Conservation (phyloP, 2,329 filamentous ascomycete species). For the Pyrenochaeta sp. region DNA sequence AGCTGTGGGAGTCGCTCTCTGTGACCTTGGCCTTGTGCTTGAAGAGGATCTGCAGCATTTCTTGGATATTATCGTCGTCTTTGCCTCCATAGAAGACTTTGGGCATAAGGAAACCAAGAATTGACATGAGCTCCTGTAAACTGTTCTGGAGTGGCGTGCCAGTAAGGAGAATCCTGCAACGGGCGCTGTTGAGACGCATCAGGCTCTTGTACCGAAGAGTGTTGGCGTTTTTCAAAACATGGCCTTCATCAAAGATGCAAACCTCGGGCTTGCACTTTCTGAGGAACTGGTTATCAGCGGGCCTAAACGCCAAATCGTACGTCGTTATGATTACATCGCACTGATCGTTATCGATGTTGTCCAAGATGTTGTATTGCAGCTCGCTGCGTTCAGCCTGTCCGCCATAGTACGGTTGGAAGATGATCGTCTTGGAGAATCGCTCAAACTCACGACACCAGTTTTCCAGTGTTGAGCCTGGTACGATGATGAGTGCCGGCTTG, state of each 20-base stretch:
- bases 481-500: conserved; percentile 85
- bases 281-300: conserved; percentile 70
- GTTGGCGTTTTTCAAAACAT: conserved; percentile 87
- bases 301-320: conserved; percentile 70
- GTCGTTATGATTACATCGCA: conserved; percentile 78
- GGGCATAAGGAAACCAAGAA: conserved; percentile 94
- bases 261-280: conserved; percentile 64
- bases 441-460: conserved; percentile 95
- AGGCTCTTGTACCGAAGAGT: conserved; percentile 84
- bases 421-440: conserved; percentile 81
- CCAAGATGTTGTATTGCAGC: conserved; percentile 72
- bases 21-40: conserved; percentile 88
- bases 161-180: conserved; percentile 86
- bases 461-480: conserved; percentile 91
- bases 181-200: conserved; percentile 72
- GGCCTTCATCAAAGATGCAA: conserved; percentile 91
- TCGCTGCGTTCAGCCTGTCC: conserved; percentile 71
- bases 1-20: conserved; percentile 74
- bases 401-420: conserved; percentile 78
- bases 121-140: conserved; percentile 85
- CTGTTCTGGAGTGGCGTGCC: conserved; percentile 97
- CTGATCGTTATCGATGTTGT: conserved; percentile 62
- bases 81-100: conserved; percentile 75
- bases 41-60: conserved; percentile 87
- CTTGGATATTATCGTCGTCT: conserved; percentile 67